Conservation (phyloP, 1,139 yeast species). For the Saccharomycopsis hybrid region DNA sequence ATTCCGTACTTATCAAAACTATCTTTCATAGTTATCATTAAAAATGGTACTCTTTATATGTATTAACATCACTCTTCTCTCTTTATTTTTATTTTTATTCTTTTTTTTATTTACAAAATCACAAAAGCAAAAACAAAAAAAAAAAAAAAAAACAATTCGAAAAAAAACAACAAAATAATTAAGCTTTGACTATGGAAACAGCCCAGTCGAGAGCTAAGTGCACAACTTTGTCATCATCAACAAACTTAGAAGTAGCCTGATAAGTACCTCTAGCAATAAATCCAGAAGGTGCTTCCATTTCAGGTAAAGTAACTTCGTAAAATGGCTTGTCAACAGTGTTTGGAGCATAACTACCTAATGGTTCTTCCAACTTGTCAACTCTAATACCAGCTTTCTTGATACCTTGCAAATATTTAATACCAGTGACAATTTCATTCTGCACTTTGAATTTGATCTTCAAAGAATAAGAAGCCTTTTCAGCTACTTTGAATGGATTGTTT, state of each 20-base stretch:
- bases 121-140: background rate
- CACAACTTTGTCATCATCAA: slow-evolving; percentile 77
- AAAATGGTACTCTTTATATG: too few relatives aligned
- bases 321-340: slow-evolving; percentile 76
- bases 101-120: background rate
- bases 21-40: too few relatives aligned
- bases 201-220: slow-evolving; percentile 83
- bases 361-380: slow-evolving; percentile 82
- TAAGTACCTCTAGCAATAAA: slow-evolving; percentile 82
- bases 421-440: slow-evolving; percentile 89
- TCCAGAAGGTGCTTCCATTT: slow-evolving; percentile 90
- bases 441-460: slow-evolving; percentile 73
- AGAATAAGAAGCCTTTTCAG: slow-evolving; percentile 72
- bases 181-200: slow-evolving; percentile 55
- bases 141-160: background rate
- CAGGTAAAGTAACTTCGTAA: slow-evolving; percentile 72
- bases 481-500: slow-evolving; percentile 62
- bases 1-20: too few relatives aligned
- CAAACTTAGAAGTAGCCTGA: slow-evolving; percentile 72
- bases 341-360: slow-evolving; percentile 88
- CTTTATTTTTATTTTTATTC: background rate
- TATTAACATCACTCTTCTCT: background rate
- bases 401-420: slow-evolving; percentile 77
- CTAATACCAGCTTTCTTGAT: slow-evolving; percentile 84
- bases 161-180: background rate